Percentiles rank a stretch among this genome's conserved stretches.
phyloP scores from a whole-genome alignment of 305 asterid species.

The Solanum hybrid region DNA sequence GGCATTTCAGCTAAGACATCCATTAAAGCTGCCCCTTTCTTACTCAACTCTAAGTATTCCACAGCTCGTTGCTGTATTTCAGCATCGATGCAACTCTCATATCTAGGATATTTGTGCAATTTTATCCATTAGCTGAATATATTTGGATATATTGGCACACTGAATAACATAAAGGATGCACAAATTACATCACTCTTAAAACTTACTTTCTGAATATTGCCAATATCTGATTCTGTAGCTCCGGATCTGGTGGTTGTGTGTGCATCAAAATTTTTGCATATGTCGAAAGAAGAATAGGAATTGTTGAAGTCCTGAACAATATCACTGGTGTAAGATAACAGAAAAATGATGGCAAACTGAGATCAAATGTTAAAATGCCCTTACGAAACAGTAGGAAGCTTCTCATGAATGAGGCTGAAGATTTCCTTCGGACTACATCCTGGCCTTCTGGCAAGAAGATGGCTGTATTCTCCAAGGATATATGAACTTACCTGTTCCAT shows the following conservation, averaged over 20 bases:
- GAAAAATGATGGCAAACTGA: slow-evolving; percentile 8
- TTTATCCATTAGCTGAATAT: slow-evolving; percentile 6
- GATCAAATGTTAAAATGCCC: slow-evolving; percentile 18
- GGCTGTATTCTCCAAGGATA: slow-evolving; percentile 97
- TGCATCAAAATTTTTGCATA: slow-evolving; percentile 89
- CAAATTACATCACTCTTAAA: background rate
- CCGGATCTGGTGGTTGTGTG: slow-evolving; percentile 80
- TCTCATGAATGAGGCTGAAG: slow-evolving; percentile 80
- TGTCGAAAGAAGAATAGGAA: slow-evolving; percentile 91
- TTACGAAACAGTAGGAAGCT: slow-evolving; percentile 98
- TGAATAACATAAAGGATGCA: background rate
- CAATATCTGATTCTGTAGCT: slow-evolving; percentile 47
- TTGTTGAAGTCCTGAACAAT: slow-evolving; percentile 72
- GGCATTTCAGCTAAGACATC: slow-evolving; percentile 99
- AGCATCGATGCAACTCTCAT: slow-evolving; percentile 94
- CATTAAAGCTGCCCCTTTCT: slow-evolving; percentile 87
- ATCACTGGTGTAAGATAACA: slow-evolving; percentile 19
- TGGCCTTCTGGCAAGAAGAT: slow-evolving; percentile 89
- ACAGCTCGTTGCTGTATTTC: slow-evolving; percentile 99
- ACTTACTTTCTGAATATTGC: slow-evolving; percentile 38
- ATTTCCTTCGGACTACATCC: slow-evolving; percentile 91
- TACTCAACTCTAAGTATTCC: slow-evolving; percentile 88
- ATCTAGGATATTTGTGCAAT: slow-evolving; percentile 36
- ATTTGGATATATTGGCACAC: background rate
- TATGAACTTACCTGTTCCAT: slow-evolving; percentile 81